Evolutionary conservation across 2,329 filamentous ascomycete genomes (phyloP).

Genomic region (Pezicula rhizophila): DNA sequence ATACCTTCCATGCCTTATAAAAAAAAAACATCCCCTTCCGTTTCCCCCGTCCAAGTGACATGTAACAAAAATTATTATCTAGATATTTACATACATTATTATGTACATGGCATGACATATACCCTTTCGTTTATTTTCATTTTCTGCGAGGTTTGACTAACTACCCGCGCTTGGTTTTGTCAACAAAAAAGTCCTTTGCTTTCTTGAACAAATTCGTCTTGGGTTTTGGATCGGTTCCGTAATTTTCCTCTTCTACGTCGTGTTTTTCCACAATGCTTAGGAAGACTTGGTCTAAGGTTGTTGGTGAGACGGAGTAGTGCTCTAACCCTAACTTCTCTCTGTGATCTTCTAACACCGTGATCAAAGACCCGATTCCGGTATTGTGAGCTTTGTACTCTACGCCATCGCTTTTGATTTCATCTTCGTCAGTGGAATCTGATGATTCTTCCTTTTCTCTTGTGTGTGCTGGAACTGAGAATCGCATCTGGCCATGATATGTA

Average conservation of each 20-base stretch:
- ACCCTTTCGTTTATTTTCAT: no score
- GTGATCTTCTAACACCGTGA: constrained; percentile 66
- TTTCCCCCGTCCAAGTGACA: no score
- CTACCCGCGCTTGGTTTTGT: background rate
- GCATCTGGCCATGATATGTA: constrained; percentile 78
- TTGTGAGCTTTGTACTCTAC: background rate
- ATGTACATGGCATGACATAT: no score
- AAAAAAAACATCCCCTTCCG: no score
- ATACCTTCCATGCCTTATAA: no score
- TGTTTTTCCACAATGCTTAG: constrained; percentile 76
- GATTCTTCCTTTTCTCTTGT: constrained; percentile 19
- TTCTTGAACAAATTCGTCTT: background rate
- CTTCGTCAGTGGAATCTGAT: constrained; percentile 14
- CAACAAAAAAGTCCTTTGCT: background rate
- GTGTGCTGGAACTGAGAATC: constrained; percentile 68
- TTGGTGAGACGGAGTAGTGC: constrained; percentile 82
- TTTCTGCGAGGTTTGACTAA: no score
- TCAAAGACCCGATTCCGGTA: constrained; percentile 55
- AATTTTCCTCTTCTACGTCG: constrained; percentile 70
- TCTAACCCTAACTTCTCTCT: constrained; percentile 65
- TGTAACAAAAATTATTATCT: no score
- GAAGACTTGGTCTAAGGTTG: constrained; percentile 88
- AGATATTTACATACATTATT: no score
- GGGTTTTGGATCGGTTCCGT: constrained; percentile 21
- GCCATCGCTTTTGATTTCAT: constrained; percentile 17